These are phyloP conservation scores for Yamadazyma akitaensis DNA, from an alignment of 805 yeast species.

Conservation along the genomic window DNA sequence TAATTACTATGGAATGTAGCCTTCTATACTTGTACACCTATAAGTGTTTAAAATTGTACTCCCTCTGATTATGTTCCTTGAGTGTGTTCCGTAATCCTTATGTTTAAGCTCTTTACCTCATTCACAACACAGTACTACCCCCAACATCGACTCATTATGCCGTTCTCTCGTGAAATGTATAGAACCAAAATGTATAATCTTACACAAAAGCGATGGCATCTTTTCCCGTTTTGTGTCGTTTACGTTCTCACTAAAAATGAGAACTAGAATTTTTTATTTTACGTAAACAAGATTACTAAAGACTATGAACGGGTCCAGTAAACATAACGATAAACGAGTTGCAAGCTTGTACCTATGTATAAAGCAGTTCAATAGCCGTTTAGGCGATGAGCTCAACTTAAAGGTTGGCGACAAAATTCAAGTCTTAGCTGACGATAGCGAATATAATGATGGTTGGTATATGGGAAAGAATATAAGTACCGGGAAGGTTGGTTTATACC, in stretches of 20 bases:
- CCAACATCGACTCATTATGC: too few species aligned
- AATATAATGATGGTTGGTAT: constrained; percentile 96
- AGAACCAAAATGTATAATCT: background rate
- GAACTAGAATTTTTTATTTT: background rate
- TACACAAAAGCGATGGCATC: constrained; percentile 2
- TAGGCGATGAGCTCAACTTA: constrained; percentile 85
- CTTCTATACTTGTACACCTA: too few species aligned
- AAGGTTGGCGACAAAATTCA: constrained; percentile 82
- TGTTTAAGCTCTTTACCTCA: too few species aligned
- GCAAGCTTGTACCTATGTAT: constrained; percentile 51
- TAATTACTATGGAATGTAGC: too few species aligned
- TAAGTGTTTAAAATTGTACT: too few species aligned
- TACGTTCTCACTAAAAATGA: background rate
- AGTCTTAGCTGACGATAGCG: constrained; percentile 88
- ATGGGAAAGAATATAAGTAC: constrained; percentile 78
- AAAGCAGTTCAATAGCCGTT: constrained; percentile 81
- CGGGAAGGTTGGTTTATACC: constrained; percentile 81
- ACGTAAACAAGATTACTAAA: background rate
- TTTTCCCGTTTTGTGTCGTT: background rate
- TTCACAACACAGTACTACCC: too few species aligned
- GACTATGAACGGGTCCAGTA: constrained; percentile 2
- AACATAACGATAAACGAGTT: background rate
- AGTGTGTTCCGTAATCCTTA: too few species aligned
- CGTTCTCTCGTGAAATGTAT: constrained; percentile 1
- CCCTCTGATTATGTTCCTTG: too few species aligned